Base-by-base conservation (phyloP, 805 yeast genomes). In the Priceomyces haplophilus region DNA sequence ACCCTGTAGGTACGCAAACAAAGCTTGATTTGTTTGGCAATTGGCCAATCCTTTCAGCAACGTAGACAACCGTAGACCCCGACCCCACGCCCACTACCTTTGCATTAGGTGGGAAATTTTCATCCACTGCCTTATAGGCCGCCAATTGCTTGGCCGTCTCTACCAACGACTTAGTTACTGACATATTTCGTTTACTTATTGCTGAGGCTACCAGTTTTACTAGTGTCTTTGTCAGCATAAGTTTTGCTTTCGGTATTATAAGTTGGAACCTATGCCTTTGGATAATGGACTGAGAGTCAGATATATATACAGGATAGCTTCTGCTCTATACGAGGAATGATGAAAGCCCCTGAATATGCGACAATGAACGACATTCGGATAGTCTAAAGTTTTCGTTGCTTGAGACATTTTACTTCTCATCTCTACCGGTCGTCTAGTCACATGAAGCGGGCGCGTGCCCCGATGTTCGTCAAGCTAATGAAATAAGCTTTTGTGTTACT, bases 11-110 rank as follows among this genome's bases (percentile, higher is more conserved):
- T 36, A 93, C 81, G 65, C 96, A 93, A 24, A 81, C 77, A 51
- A 87, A 81, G 34, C 76, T 61, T 19, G 59, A 53, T 56, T 83
- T 79, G 52, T 74, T 67, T 27, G 57, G 43, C 45, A 77, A 65
- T 63, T 85, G 89, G 7, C 95, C 96, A 43, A 93, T 76, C 56
- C 97, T 76, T 64, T 93, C 98, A 18, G 97, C 99, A 46, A 86
- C 96, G 61, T 88, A 93, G n/a, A 93, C 86, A 3, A 93, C 99
- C 0, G 99, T 93, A 17, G 96, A 85, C 1, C 99, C 99, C 18
- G 97, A 88, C 10, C 99, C 99, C 48, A 93, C 81, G 32, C 99
- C 99, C 13, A 93, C 76, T 12, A 88, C 84, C 54, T 76, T 80
- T 50, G 89, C 88, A 30, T 69, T 52, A 17, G 75, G 62, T 25